Evolutionary conservation across 1,139 yeast genomes (phyloP).

Genomic region (Yarrowia galli): DNA sequence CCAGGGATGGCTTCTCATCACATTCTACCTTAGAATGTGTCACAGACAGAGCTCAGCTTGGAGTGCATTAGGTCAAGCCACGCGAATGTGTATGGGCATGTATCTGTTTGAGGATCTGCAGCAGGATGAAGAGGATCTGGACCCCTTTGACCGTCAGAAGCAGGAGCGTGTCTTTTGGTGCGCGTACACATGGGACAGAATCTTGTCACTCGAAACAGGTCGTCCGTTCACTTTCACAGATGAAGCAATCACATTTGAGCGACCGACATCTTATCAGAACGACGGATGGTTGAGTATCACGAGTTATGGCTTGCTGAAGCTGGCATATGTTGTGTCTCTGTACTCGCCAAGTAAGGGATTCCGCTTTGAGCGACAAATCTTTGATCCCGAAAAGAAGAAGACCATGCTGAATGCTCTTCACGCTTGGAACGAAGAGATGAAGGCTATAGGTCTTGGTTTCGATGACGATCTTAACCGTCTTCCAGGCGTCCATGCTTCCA

Average conservation of each 20-base stretch:
- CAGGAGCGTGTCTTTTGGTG: slow-evolving; percentile 65
- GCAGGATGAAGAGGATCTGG: slow-evolving; percentile 40
- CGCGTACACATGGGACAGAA: slow-evolving; percentile 63
- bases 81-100: slow-evolving; percentile 64
- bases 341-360: slow-evolving; percentile 43
- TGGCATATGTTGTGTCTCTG: slow-evolving; percentile 44
- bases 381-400: slow-evolving; percentile 39
- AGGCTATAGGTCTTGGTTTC: slow-evolving; percentile 39
- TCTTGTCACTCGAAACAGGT: slow-evolving; percentile 64
- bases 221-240: slow-evolving; percentile 56
- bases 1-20: slow-evolving; percentile 66
- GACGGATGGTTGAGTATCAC: slow-evolving; percentile 59
- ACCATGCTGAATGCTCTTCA: slow-evolving; percentile 39
- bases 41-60: slow-evolving; percentile 66
- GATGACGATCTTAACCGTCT: slow-evolving; percentile 40
- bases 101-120: slow-evolving; percentile 54
- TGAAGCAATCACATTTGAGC: slow-evolving; percentile 52
- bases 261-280: slow-evolving; percentile 52
- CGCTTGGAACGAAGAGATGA: slow-evolving; percentile 43
- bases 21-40: slow-evolving; percentile 61
- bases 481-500: slow-evolving; percentile 40
- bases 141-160: slow-evolving; percentile 49
- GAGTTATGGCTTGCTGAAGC: slow-evolving; percentile 51
- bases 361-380: slow-evolving; percentile 42
- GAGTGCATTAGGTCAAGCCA: slow-evolving; percentile 62